These are phyloP conservation scores for Suhomyces xylopsoci DNA, from an alignment of 805 yeast species.

Conservation along the genomic window DNA sequence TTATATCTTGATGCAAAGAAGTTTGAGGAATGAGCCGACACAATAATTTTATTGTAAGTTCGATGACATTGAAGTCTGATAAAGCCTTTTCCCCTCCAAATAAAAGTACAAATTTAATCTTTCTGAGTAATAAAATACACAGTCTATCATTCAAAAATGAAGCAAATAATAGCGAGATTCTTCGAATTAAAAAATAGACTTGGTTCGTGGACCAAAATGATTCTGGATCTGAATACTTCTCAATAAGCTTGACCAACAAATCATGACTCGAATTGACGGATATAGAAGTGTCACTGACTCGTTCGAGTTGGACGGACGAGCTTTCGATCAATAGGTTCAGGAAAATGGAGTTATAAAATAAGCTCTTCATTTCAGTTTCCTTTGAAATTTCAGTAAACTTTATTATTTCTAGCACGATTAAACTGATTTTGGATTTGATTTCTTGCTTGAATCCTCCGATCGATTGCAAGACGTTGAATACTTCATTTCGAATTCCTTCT, in stretches of 20 bases:
- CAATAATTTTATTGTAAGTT: constrained; percentile 17
- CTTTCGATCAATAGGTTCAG: constrained; percentile 4
- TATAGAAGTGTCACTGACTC: constrained; percentile 13
- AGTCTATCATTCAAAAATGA: constrained; percentile 19
- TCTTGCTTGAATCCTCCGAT: constrained; percentile 17
- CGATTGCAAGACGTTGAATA: constrained; percentile 17
- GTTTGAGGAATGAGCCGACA: constrained; percentile 17
- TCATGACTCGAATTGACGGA: constrained; percentile 26
- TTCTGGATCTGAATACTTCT: constrained; percentile 14
- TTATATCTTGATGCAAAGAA: constrained; percentile 21
- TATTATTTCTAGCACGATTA: constrained; percentile 38
- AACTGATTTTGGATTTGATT: constrained; percentile 20
- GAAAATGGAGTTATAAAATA: constrained; percentile 1
- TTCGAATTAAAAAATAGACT: constrained; percentile 38
- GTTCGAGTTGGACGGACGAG: constrained; percentile 6
- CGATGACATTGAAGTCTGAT: constrained; percentile 12
- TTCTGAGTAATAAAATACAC: constrained; percentile 25
- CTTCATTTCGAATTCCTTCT: constrained; percentile 34
- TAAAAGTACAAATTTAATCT: constrained; percentile 34
- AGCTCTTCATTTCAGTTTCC: constrained; percentile 16
- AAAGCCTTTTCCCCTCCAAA: constrained; percentile 17
- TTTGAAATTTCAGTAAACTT: constrained; percentile 38
- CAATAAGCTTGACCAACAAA: constrained; percentile 21
- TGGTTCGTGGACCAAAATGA: constrained; percentile 34
- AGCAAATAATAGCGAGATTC: constrained; percentile 23